Evolutionary conservation across 2,329 filamentous ascomycete genomes (phyloP).

Genomic region (Mollisia scopiformis): DNA sequence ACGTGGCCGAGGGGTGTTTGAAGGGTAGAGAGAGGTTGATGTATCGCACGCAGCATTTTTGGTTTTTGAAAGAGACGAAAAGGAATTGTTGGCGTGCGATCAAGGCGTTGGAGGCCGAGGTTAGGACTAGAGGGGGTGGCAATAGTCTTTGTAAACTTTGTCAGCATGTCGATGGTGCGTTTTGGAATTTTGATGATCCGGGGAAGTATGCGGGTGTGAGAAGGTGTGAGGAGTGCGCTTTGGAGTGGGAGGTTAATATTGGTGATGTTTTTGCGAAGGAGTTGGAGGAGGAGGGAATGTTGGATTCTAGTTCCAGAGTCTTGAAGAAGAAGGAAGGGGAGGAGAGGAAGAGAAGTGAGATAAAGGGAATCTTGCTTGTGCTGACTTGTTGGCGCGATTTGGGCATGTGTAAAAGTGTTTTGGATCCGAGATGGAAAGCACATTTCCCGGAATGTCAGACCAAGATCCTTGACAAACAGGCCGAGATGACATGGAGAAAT

Average conservation of each 20-base stretch:
- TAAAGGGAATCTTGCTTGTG: too few species aligned
- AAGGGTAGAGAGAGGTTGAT: not conserved
- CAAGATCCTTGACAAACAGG: not conserved
- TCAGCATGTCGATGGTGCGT: not conserved
- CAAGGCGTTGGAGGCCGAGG: not conserved
- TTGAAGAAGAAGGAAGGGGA: not conserved
- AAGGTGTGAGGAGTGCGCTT: not conserved
- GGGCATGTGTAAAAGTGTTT: constrained; percentile 8
- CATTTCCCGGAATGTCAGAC: constrained; percentile 2
- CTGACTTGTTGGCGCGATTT: constrained; percentile 14
- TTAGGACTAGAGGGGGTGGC: not conserved
- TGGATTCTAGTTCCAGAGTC: not conserved
- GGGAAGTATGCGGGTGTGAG: not conserved
- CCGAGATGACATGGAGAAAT: not conserved
- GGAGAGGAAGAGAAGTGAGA: not conserved
- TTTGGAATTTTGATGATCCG: not conserved
- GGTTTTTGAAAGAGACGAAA: not conserved
- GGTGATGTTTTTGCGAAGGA: not conserved
- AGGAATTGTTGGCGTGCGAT: not conserved
- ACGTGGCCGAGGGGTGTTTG: not conserved
- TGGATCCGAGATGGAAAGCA: constrained; percentile 9
- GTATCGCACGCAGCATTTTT: not conserved
- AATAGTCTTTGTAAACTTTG: not conserved
- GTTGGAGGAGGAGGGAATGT: too few species aligned
- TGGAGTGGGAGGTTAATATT: not conserved